Evolutionary conservation across 2,329 filamentous ascomycete genomes (phyloP).

Genomic region (Verticillium alfalfae): DNA sequence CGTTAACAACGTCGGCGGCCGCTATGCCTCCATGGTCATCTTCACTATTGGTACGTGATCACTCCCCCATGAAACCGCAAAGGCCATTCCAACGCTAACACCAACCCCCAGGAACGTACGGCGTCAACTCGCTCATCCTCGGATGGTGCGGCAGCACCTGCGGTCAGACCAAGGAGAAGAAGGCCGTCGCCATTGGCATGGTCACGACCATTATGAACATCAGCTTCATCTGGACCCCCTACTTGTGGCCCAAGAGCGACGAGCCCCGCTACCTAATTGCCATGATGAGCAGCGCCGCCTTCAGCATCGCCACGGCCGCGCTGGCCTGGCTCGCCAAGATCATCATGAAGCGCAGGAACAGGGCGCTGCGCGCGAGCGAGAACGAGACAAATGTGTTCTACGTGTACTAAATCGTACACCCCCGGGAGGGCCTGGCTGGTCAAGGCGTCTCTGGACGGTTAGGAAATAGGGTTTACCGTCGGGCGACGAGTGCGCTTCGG

Average conservation of each 20-base stretch:
- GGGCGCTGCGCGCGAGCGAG: conserved; percentile 17
- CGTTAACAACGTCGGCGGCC: conserved; percentile 16
- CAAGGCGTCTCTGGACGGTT: not conserved
- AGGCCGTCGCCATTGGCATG: conserved; percentile 27
- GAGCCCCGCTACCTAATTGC: conserved; percentile 32
- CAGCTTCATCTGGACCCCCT: conserved; percentile 34
- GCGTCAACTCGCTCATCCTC: conserved; percentile 30
- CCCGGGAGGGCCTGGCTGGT: not conserved
- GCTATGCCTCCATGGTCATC: conserved; percentile 23
- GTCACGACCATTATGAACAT: conserved; percentile 17
- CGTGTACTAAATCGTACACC: conserved; percentile 12
- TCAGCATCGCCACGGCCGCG: conserved; percentile 26
- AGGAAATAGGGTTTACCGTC: not conserved
- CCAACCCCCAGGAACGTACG: conserved; percentile 14
- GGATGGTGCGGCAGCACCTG: conserved; percentile 30
- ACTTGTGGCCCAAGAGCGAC: conserved; percentile 31
- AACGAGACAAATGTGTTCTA: conserved; percentile 18
- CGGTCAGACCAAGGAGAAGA: conserved; percentile 37
- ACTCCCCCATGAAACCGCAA: no score
- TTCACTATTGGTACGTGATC: conserved; percentile 17
- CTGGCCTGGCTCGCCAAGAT: conserved; percentile 30
- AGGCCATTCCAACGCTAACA: no score
- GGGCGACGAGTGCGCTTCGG: not conserved
- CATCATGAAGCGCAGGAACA: conserved; percentile 27
- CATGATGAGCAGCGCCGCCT: conserved; percentile 24